phyloP scores from a whole-genome alignment of 441 rosid species.

The Populus hybrid region DNA sequence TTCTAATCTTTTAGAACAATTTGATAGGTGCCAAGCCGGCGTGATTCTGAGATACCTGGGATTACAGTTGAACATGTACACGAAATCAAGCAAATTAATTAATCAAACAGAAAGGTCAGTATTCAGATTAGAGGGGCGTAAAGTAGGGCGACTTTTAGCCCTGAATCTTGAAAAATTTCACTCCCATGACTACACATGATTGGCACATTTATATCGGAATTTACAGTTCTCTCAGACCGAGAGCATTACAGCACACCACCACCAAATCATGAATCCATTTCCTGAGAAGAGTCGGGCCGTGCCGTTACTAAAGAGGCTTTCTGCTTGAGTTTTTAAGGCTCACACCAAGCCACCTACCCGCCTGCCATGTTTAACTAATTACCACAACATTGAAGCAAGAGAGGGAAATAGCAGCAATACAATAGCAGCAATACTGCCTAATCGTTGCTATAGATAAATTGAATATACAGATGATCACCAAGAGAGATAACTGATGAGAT shows the following conservation, averaged over 20 bases:
- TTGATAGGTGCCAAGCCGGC: not conserved
- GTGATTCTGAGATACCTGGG: not conserved
- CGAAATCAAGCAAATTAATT: too few relatives aligned
- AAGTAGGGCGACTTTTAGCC: not conserved
- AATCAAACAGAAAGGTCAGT: too few relatives aligned
- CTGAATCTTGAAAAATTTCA: not conserved
- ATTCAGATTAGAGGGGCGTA: too few relatives aligned
- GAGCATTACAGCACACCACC: not conserved
- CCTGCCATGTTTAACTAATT: too few relatives aligned
- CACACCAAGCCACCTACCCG: not conserved
- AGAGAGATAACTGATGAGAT: not conserved
- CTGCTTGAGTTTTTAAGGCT: not conserved
- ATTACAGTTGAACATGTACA: too few relatives aligned
- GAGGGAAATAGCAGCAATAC: not conserved
- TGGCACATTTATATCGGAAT: not conserved
- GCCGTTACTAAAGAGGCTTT: not conserved
- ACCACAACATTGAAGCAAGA: not conserved
- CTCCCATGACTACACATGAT: not conserved
- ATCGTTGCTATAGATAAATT: not conserved
- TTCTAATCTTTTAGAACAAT: not conserved
- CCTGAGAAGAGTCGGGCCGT: not conserved
- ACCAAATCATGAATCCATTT: not conserved
- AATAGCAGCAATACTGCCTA: not conserved
- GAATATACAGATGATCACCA: conserved; percentile 8
- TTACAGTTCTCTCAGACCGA: not conserved